Base-by-base conservation (phyloP, 805 yeast species). In the Komagataella phaffii region DNA sequence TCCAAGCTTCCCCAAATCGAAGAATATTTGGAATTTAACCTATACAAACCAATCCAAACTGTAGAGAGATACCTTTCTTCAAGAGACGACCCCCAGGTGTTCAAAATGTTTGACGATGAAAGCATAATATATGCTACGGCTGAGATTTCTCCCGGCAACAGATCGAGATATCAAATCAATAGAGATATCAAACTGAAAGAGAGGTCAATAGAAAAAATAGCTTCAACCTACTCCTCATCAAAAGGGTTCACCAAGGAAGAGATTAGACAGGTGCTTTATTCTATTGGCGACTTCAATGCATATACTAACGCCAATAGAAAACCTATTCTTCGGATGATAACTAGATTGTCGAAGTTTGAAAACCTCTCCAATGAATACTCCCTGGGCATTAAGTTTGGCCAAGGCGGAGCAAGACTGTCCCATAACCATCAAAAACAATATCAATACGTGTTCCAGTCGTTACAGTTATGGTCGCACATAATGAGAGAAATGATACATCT, bases 261-360 rank as follows among this genome's bases (percentile, higher is more conserved):
- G 48, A 73, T 85, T n/a, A 72, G 86, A 45, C 88, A 82, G 58
- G 80, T 82, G 3, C 61, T 85, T 18, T 85, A 85, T 61, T 85
- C 93, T 1, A 78, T 85, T 50, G 90, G 91, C 45, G 95, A 85
- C 62, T 84, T 80, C 66, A 82, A 83, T 59, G 77, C 89, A 0
- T 85, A 84, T 58, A 74, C 85, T 2, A 77, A 81, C 53, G 74
- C 85, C 52, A 85, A 85, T 59, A 72, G 85, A 55, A 68, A 75
- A 44, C 91, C 95, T 5, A 83, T 85, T 23, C 68, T 73, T 50
- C 70, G 83, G 57, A 82, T 84, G 78, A 64, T 82, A 21, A 70
- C 72, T 49, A 71, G 80, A 55, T 64, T 82, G 17, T 70, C 72
- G 45, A 59, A 65, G 12, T 70, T 80, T 54, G 77, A 76, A 53